Evolutionary conservation across 352 stramenopile species (phyloP).

Genomic region (Blastocystis sp.): DNA sequence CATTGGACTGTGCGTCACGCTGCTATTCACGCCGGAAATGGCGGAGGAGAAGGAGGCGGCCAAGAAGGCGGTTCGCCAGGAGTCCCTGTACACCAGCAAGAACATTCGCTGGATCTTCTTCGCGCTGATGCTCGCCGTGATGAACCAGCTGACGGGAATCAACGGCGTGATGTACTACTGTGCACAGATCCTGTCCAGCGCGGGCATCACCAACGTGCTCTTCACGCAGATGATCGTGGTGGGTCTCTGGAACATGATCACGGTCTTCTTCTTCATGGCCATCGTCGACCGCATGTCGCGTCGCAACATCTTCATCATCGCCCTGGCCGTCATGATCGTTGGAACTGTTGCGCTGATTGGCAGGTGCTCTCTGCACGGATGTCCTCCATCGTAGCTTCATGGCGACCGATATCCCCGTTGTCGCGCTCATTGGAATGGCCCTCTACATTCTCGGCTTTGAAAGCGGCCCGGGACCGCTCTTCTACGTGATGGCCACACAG

Average conservation of each 20-base stretch:
- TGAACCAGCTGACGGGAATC: slow-evolving; percentile 67
- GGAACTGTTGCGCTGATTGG: slow-evolving; percentile 10
- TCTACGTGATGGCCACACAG: slow-evolving; percentile 67
- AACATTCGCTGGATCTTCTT: slow-evolving; percentile 64
- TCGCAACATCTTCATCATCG: slow-evolving; percentile 58
- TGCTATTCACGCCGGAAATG: slow-evolving; percentile 33
- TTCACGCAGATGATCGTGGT: slow-evolving; percentile 54
- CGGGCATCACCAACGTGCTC: slow-evolving; percentile 51
- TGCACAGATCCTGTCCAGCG: slow-evolving; percentile 35
- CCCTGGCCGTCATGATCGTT: slow-evolving; percentile 47
- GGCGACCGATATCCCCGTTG: slow-evolving; percentile 3
- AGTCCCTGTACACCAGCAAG: slow-evolving; percentile 30
- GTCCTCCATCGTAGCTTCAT: slow-evolving; percentile 3
- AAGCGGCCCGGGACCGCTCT: slow-evolving; percentile 62
- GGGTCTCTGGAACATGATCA: slow-evolving; percentile 68
- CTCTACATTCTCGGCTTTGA: slow-evolving; percentile 68
- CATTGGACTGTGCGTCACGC: slow-evolving; percentile 8
- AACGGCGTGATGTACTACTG: slow-evolving; percentile 65
- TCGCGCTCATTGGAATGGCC: slow-evolving; percentile 59
- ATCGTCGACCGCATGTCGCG: slow-evolving; percentile 57
- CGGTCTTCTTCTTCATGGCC: slow-evolving; percentile 69
- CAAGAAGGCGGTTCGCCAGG: slow-evolving; percentile 14
- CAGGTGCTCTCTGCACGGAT: too few relatives aligned
- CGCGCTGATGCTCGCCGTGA: slow-evolving; percentile 60
- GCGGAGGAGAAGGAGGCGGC: neutral